A percentile compares a stretch with the other conserved stretches of the same genome.
Evolutionary conservation across 1,284 basidiomycete genomes (phyloP).

Genomic region (Sporisorium sorghi): DNA sequence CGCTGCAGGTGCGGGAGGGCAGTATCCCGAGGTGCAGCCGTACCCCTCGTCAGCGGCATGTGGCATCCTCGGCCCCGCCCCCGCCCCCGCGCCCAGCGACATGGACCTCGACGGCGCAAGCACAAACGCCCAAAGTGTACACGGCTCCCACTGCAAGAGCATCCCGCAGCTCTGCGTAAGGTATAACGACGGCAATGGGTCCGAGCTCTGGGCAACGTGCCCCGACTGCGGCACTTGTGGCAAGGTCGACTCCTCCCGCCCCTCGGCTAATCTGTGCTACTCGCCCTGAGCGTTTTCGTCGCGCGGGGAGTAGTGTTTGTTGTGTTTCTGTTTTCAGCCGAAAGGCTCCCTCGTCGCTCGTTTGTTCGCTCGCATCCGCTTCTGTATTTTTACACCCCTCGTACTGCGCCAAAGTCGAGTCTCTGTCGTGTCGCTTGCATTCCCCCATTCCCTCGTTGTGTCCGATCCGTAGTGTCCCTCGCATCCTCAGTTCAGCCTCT

Average conservation of each 20-base stretch:
- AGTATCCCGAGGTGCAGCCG: conserved; percentile 36
- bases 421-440: not conserved
- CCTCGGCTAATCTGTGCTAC: conserved; percentile 37
- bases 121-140: conserved; percentile 12
- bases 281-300: conserved; percentile 35
- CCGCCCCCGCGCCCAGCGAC: conserved; percentile 12
- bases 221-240: conserved; percentile 50
- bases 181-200: conserved; percentile 44
- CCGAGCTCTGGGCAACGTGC: conserved; percentile 61
- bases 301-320: too few relatives aligned
- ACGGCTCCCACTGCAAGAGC: conserved; percentile 59
- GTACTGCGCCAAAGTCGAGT: not conserved
- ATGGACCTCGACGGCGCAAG: conserved; percentile 47
- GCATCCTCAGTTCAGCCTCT: not conserved
- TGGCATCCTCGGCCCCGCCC: conserved; percentile 46
- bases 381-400: conserved; percentile 21
- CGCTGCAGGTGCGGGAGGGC: not conserved
- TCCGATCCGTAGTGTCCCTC: too few relatives aligned
- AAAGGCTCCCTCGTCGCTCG: not conserved
- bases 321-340: not conserved
- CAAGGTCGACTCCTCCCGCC: conserved; percentile 39
- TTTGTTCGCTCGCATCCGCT: not conserved
- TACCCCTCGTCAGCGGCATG: conserved; percentile 23
- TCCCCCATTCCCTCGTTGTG: not conserved
- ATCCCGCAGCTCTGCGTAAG: conserved; percentile 61